A percentile compares a stretch with the other conserved stretches of the same genome.
Conservation (phyloP, 768 basidiomycete genomes). For the Mycena amicta region DNA sequence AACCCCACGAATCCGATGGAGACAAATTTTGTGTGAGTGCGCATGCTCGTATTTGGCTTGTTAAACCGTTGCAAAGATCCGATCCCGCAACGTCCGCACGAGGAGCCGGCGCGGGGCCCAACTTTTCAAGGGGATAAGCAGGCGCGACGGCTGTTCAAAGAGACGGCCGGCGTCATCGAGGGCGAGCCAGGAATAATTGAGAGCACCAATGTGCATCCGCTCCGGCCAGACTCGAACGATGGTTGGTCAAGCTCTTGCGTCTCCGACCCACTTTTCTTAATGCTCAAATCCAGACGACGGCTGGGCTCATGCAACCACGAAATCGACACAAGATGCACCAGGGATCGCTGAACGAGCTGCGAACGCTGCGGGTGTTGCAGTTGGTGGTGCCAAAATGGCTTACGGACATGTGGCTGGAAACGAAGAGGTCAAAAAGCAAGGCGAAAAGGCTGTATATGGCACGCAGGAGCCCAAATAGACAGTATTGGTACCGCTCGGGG, state of each 20-base stretch:
- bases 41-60: too few relatives aligned
- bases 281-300: constrained; percentile 37
- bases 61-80: constrained; percentile 37
- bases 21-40: constrained; percentile 49
- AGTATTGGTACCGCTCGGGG: constrained; percentile 7
- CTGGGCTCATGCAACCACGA: constrained; percentile 39
- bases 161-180: constrained; percentile 53
- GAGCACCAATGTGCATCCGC: constrained; percentile 52
- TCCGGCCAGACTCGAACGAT: constrained; percentile 47
- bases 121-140: constrained; percentile 43
- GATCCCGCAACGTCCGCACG: constrained; percentile 41
- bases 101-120: constrained; percentile 44
- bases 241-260: constrained; percentile 26
- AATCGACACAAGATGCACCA: constrained; percentile 15
- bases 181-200: constrained; percentile 60
- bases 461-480: constrained; percentile 13
- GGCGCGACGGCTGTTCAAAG: constrained; percentile 41
- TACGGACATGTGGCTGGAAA: constrained; percentile 41
- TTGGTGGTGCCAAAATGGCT: constrained; percentile 38
- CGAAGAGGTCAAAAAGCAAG: constrained; percentile 34
- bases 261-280: background rate
- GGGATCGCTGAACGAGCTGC: constrained; percentile 28
- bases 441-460: constrained; percentile 30
- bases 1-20: constrained; percentile 37
- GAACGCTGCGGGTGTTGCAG: constrained; percentile 31